Base-by-base conservation (phyloP, 768 basidiomycete genomes). In the Leccinum rimulosum region DNA sequence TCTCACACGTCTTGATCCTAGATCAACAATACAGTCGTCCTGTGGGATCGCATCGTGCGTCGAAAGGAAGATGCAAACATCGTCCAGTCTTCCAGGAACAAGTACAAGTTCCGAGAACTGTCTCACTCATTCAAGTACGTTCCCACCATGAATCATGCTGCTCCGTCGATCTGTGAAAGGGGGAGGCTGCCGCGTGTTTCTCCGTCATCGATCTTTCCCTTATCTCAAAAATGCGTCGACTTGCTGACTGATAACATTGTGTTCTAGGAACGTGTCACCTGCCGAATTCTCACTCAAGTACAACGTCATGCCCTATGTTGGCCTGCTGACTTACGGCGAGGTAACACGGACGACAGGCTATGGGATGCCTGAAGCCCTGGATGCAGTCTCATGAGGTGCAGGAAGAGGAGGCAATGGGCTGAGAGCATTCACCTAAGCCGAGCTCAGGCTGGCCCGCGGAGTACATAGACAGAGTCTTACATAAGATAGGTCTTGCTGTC, bases 31-130 rank as follows among this genome's bases (percentile, higher is more conserved):
- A 81, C 87, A 19, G 88, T 95, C 5, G 92, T 95, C 38, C 80
- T 95, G 15, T 96, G 94, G 94, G 94, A 96, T 74, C 85, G 89
- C 40, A 95, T 96, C 69, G 81, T 96, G 47, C 84, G 87, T n/a
- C 80, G 88, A 58, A 87, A 87, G 64, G 83, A 86, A 65, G 86
- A 93, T 61, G 91, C 91, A 0, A 71, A 81, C 48, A 74, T 96
- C 53, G 59, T 73, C 74, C 38, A 66, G 55, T 53, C 69, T 0
- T 54, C 86, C 80, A 57, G 86, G 74, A 92, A 92, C 74, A 95
- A 95, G 72, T 96, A 95, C 73, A 80, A 81, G 62, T 87, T 95
- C 77, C 84, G 86, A 35, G 93, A 94, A 57, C 71, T 88, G 45
- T 86, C 85, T 25, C 75, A 80, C 40, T 79, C 84, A 3, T 95